Base-by-base conservation (phyloP, 2,329 filamentous ascomycete genomes). In the Colletotrichum abscissum region DNA sequence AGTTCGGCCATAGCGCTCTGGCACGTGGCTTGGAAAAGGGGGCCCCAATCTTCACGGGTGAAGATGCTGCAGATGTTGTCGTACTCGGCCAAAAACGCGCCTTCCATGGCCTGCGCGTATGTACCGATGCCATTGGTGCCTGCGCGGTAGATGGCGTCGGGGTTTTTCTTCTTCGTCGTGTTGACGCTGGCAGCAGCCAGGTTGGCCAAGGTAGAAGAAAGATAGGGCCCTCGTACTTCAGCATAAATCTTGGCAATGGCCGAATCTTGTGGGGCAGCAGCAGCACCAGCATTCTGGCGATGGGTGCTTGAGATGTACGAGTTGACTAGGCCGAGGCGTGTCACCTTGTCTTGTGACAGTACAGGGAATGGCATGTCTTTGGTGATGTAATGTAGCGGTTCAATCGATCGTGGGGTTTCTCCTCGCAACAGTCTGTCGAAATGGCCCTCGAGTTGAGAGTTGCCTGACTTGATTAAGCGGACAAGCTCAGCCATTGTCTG, bases 41-140 rank as follows among this genome's bases (percentile, higher is more conserved):
- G 86, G 0, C 92, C 92, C 92, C 95, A 97, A 79, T 98, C 94
- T 69, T 97, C 94, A 9, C 94, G 90, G 30, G 92, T 89, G 81
- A 98, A 99, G 70, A 99, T 91, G 74, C 91, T 92, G 79, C 93
- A 94, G 59, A 98, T 94, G 78, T 95, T 98, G 72, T 97, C 94
- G 82, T 97, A 95, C 82, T 99, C 97, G 12, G 95, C 92, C 30
- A 93, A 83, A 76, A 97, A 96, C 74, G 98, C 92, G 7, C 93
- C 94, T 80, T 98, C 95, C 84, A 99, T 91, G 0, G 93, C 94
- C 78, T 93, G 92, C 0, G 95, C 93, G 80, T 99, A 99, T 46
- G 93, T 95, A 3, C 93, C 92, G 72, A 99, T 97, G 5, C 95
- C 96, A 81, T 97, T 98, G 26, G 94, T 97, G 16, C 95, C 96